Evolutionary conservation across 2,329 filamentous ascomycete genomes (phyloP).

Genomic region (Biscogniauxia marginata): DNA sequence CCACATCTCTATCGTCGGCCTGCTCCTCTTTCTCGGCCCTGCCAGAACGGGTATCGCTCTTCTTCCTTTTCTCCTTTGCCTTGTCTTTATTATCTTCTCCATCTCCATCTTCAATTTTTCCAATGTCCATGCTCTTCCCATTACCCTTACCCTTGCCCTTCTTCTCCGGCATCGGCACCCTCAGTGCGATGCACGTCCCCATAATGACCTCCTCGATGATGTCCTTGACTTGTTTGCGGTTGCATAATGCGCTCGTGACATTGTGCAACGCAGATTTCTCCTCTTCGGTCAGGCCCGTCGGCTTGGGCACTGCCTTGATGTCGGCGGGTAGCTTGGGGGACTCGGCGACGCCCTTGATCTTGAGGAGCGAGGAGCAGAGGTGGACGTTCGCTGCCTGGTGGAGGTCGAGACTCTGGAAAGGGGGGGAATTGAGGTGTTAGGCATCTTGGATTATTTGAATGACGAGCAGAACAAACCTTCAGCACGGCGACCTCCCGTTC

Average conservation of each 20-base stretch:
- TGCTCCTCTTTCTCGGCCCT: constrained; percentile 23
- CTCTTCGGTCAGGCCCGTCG: constrained; percentile 48
- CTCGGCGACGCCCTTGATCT: constrained; percentile 51
- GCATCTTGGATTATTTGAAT: not conserved
- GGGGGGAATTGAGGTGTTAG: constrained; percentile 6
- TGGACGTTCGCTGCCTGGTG: constrained; percentile 57
- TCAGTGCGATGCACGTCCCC: constrained; percentile 48
- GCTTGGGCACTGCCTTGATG: constrained; percentile 49
- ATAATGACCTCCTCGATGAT: constrained; percentile 48
- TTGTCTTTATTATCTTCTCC: not conserved
- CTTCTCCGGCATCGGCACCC: constrained; percentile 48
- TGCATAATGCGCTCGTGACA: constrained; percentile 58
- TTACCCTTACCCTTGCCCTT: constrained; percentile 33
- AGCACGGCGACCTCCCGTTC: constrained; percentile 59
- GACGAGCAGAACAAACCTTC: constrained; percentile 43
- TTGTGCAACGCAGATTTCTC: constrained; percentile 54
- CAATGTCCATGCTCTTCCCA: constrained; percentile 20
- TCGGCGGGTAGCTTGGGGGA: constrained; percentile 49
- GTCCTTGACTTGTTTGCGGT: constrained; percentile 49
- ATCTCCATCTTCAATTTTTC: constrained; percentile 7
- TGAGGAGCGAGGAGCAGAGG: constrained; percentile 53
- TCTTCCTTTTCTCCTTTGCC: constrained; percentile 31
- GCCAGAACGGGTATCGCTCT: constrained; percentile 21
- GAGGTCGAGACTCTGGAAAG: constrained; percentile 52
- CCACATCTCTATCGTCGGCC: constrained; percentile 19